phyloP scores from a whole-genome alignment of 805 yeast species.

The Sugiyamaella valdiviana region DNA sequence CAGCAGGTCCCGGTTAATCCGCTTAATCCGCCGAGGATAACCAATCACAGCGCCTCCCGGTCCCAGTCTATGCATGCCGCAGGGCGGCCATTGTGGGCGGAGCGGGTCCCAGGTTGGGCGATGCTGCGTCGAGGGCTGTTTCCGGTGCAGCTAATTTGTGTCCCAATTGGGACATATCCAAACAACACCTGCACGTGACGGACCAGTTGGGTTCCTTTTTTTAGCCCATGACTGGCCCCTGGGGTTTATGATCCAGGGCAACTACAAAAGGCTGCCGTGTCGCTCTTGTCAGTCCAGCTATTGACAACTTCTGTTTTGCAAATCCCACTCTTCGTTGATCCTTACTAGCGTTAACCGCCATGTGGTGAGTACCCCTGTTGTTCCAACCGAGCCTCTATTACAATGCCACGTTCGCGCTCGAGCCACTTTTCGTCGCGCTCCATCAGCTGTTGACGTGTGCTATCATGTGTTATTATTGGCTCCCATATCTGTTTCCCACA shows the following conservation, averaged over 20 bases:
- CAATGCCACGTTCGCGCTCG: too few species aligned
- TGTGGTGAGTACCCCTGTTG: constrained; percentile 7
- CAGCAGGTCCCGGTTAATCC: too few species aligned
- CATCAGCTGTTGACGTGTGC: too few species aligned
- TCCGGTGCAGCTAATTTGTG: constrained; percentile 1
- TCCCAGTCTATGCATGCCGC: too few species aligned
- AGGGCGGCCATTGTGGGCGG: too few species aligned
- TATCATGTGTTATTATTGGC: not conserved
- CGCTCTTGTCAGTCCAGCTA: not conserved
- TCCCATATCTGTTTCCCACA: not conserved
- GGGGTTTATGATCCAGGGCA: not conserved
- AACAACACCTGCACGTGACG: constrained; percentile 3
- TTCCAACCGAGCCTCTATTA: too few species aligned
- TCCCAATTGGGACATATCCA: constrained; percentile 1
- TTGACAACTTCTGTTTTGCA: not conserved
- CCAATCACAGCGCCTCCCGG: too few species aligned
- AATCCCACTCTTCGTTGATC: not conserved
- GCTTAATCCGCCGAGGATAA: too few species aligned
- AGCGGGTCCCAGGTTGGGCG: too few species aligned
- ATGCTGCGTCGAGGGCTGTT: not conserved
- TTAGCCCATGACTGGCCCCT: not conserved
- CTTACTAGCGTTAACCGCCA: not conserved
- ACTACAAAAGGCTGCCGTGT: not conserved
- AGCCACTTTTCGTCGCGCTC: too few species aligned
- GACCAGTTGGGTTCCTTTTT: not conserved